phyloP scores from a whole-genome alignment of 2,329 filamentous ascomycete species.

The Sclerotinia minor region DNA sequence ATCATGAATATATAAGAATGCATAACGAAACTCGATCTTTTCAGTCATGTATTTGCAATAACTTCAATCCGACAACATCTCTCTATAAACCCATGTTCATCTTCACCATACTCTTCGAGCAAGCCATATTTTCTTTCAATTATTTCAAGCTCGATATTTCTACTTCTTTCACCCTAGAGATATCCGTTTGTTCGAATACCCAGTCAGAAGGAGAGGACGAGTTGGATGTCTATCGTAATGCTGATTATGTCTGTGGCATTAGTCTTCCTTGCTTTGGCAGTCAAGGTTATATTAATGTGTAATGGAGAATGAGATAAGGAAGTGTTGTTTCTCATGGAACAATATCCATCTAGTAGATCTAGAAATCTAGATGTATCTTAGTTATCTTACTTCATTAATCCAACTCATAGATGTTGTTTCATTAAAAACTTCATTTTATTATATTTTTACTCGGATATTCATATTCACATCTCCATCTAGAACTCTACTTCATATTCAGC shows the following conservation, averaged over 20 bases:
- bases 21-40: neutral
- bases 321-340: conserved; percentile 13
- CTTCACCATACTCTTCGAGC: neutral
- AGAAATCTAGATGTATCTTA: no score
- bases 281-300: conserved; percentile 26
- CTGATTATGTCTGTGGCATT: neutral
- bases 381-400: no score
- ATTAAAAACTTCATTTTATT: no score
- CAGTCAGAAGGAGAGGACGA: neutral
- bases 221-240: neutral
- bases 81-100: neutral
- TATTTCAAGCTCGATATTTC: neutral
- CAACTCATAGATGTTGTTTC: no score
- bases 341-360: neutral
- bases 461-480: no score
- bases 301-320: conserved; percentile 28
- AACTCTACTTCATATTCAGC: no score
- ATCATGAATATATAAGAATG: no score
- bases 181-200: neutral
- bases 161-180: neutral
- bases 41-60: neutral
- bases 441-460: no score
- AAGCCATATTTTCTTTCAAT: neutral
- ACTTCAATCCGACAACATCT: neutral
- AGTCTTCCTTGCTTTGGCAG: conserved; percentile 17